Evolutionary conservation across 345 rosid genomes (phyloP).

Genomic region (Eucalyptus leucophloia): DNA sequence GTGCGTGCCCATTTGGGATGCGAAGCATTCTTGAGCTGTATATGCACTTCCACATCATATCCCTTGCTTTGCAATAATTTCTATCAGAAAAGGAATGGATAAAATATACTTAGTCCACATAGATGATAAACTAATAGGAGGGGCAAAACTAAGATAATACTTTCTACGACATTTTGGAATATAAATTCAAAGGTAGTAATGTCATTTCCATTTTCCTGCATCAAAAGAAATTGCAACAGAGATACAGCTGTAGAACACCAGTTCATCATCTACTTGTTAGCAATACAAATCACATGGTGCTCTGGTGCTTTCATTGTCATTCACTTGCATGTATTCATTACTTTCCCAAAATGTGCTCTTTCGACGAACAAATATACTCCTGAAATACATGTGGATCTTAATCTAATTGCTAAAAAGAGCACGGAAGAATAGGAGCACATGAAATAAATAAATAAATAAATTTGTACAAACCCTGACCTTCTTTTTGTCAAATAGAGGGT

Average conservation of each 20-base stretch:
- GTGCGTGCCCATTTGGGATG: slow-evolving; percentile 16
- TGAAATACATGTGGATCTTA: neutral
- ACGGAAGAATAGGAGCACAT: neutral
- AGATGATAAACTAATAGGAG: neutral
- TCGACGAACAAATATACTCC: neutral
- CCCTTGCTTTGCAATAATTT: slow-evolving; percentile 42
- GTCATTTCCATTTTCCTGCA: neutral
- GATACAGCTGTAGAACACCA: neutral
- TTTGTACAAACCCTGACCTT: slow-evolving; percentile 24
- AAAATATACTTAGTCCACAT: neutral
- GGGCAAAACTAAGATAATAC: neutral
- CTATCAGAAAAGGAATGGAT: slow-evolving; percentile 12
- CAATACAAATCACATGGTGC: neutral
- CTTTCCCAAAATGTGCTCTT: neutral
- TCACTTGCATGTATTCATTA: neutral
- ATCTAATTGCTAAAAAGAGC: neutral
- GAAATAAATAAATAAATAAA: neutral
- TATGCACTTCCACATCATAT: slow-evolving; percentile 29
- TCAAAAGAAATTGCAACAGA: neutral
- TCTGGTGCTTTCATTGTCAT: neutral
- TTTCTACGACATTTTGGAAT: neutral
- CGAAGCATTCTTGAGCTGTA: slow-evolving; percentile 14
- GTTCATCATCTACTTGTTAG: neutral
- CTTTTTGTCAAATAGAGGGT: slow-evolving; percentile 46
- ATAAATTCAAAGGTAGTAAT: neutral